Base-by-base conservation (phyloP, 169 alveolate genomes). In the Neospora caninum region DNA sequence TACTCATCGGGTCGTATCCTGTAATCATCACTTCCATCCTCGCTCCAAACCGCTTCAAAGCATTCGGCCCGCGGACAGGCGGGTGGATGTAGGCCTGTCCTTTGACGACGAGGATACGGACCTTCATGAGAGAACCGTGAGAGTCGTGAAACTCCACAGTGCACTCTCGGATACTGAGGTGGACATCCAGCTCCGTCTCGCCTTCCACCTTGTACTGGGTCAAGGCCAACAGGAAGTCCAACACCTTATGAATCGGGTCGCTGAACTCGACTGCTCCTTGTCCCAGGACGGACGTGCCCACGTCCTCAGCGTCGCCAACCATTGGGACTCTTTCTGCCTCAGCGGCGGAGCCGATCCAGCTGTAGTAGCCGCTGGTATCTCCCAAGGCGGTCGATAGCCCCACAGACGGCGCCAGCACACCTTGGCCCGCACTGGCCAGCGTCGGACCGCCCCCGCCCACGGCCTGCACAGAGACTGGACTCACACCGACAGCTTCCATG, bases 1-100 rank as follows among this genome's bases (percentile, higher is more conserved):
- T 93, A 16, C 88, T 88, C 95, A 93, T 93, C 39, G 95, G 95
- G 49, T 93, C 95, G 39, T 93, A 93, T n/a, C 93, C 95, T 9
- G 95, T 78, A 41, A 93, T 91, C 94, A 92, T 92, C 49, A 92
- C 54, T 80, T 92, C 94, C 88, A 92, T 42, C 43, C 88, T 70
- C 53, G 92, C 94, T 16, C 92, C 94, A 27, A 83, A 82, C 86
- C 43, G 54, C 88, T 92, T 92, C 27, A 92, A 67, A 10, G 94
- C 88, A n/a, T 92, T 80, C 9, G 80, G 88, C 20, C 92, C 82
- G 53, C 92, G 88, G 25, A 92, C 58, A 64, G 88, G 92, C 53
- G 94, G 94, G 20, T 83, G 92, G 80, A 92, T 49, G 92, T 92
- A 92, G 82, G 82, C 88, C 78, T 92, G 94, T 10, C 92, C 94